Evolutionary conservation across 225 moss, liverwort and hornwort genomes (phyloP).

Genomic region (Polytrichum formosum): DNA sequence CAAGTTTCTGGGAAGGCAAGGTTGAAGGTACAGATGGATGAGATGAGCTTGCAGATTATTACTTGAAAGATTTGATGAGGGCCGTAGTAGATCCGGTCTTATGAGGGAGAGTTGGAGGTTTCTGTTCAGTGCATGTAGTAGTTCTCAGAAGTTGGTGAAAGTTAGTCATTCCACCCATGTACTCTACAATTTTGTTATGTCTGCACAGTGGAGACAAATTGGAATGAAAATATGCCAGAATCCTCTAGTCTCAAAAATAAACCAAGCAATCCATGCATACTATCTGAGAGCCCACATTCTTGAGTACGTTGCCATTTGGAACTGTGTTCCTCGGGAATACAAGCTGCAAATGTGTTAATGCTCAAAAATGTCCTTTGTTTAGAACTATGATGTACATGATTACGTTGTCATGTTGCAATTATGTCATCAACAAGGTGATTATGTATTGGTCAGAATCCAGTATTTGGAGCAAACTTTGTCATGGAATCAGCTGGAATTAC

Average conservation of each 20-base stretch:
- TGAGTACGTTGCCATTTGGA: slow-evolving; percentile 5
- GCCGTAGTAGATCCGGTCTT: too few relatives aligned
- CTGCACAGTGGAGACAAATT: slow-evolving; percentile 3
- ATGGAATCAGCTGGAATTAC: too few relatives aligned
- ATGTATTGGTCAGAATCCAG: too few relatives aligned
- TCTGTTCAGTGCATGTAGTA: background rate
- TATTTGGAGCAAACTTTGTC: too few relatives aligned
- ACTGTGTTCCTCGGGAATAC: slow-evolving; percentile 6
- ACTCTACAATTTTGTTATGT: slow-evolving; percentile 36
- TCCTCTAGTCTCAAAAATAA: background rate
- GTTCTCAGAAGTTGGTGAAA: background rate
- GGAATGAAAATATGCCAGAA: slow-evolving; percentile 1
- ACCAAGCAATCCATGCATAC: too few relatives aligned
- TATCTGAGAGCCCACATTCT: background rate
- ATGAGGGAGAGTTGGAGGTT: background rate
- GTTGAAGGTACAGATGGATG: background rate
- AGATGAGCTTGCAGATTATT: background rate
- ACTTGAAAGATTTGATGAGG: too few relatives aligned
- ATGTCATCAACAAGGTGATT: too few relatives aligned
- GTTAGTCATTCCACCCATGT: slow-evolving; percentile 23
- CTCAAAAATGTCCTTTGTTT: too few relatives aligned
- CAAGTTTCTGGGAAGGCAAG: slow-evolving; percentile 4
- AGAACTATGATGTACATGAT: too few relatives aligned
- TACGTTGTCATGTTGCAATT: too few relatives aligned
- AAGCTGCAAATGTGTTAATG: background rate